These are phyloP conservation scores for Diaporthe eres DNA, from an alignment of 2,329 filamentous ascomycete species.

Conservation along the genomic window DNA sequence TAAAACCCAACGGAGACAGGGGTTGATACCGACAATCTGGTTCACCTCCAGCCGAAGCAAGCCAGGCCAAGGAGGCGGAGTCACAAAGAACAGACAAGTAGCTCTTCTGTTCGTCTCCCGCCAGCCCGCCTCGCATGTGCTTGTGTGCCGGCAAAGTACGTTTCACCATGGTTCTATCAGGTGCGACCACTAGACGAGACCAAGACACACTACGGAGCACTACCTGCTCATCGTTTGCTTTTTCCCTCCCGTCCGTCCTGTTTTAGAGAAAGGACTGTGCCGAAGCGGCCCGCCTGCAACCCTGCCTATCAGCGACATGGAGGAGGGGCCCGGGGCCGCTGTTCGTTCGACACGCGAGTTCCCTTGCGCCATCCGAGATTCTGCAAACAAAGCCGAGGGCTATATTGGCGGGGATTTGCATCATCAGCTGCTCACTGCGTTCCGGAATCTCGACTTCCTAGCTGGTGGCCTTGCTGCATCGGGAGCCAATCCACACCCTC, in stretches of 20 bases:
- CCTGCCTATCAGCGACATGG: constrained; percentile 30
- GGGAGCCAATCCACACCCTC: constrained; percentile 31
- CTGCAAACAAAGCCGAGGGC: constrained; percentile 30
- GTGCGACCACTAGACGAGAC: constrained; percentile 32
- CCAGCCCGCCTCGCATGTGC: constrained; percentile 11
- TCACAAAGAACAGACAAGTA: constrained; percentile 23
- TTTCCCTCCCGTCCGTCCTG: constrained; percentile 34
- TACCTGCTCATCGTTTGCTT: constrained; percentile 20
- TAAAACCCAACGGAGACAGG: constrained; percentile 21
- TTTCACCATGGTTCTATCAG: constrained; percentile 26
- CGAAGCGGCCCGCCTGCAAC: constrained; percentile 38
- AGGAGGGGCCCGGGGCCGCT: constrained; percentile 20
- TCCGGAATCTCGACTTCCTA: constrained; percentile 23
- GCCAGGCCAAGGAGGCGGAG: constrained; percentile 27
- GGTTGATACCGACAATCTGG: constrained; percentile 33
- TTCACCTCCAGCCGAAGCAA: constrained; percentile 30
- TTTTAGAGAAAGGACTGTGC: constrained; percentile 36
- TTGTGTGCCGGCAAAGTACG: constrained; percentile 17
- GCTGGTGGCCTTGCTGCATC: constrained; percentile 21
- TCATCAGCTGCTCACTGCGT: constrained; percentile 31
- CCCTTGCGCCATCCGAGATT: constrained; percentile 25
- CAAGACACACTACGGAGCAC: constrained; percentile 31
- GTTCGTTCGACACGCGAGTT: constrained; percentile 20
- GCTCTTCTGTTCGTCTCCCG: constrained; percentile 24
- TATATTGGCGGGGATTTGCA: constrained; percentile 29